Conservation (phyloP, 805 yeast species). For the Yamadazyma laniorum region DNA sequence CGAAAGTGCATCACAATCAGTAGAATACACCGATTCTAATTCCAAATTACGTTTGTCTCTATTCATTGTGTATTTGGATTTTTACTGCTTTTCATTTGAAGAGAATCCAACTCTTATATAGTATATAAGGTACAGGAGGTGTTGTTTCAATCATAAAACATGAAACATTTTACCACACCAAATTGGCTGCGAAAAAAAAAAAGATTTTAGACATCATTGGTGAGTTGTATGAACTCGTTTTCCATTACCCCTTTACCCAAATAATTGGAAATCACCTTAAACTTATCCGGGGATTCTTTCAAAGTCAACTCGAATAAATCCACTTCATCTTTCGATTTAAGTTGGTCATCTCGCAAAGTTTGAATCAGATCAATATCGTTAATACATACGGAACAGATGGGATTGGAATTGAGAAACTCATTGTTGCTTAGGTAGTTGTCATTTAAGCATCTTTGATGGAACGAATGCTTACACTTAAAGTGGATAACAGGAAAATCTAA, state of each 20-base stretch:
- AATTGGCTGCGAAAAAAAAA: slow-evolving; percentile 5
- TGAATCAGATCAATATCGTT: slow-evolving; percentile 67
- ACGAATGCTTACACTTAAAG: slow-evolving; percentile 83
- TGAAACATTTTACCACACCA: background rate
- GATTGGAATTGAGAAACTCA: slow-evolving; percentile 10
- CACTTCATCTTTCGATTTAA: slow-evolving; percentile 56
- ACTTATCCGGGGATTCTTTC: slow-evolving; percentile 54
- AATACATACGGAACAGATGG: slow-evolving; percentile 70
- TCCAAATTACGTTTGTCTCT: slow-evolving; percentile 7
- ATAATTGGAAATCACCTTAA: slow-evolving; percentile 75
- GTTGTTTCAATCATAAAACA: background rate
- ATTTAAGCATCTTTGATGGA: slow-evolving; percentile 75
- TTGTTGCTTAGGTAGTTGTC: slow-evolving; percentile 34
- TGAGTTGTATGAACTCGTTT: slow-evolving; percentile 21
- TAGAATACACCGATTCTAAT: slow-evolving; percentile 1
- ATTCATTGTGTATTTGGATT: too few relatives aligned
- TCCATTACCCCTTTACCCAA: slow-evolving; percentile 88
- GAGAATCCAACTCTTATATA: too few relatives aligned
- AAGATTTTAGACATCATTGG: slow-evolving; percentile 5
- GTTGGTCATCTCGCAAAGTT: slow-evolving; percentile 57
- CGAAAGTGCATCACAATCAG: background rate
- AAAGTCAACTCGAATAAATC: slow-evolving; percentile 63
- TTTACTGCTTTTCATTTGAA: too few relatives aligned
- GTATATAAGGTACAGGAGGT: too few relatives aligned
- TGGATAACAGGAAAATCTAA: slow-evolving; percentile 79